Evolutionary conservation across 352 stramenopile genomes (phyloP).

Genomic region (Phytophthora nicotianae): DNA sequence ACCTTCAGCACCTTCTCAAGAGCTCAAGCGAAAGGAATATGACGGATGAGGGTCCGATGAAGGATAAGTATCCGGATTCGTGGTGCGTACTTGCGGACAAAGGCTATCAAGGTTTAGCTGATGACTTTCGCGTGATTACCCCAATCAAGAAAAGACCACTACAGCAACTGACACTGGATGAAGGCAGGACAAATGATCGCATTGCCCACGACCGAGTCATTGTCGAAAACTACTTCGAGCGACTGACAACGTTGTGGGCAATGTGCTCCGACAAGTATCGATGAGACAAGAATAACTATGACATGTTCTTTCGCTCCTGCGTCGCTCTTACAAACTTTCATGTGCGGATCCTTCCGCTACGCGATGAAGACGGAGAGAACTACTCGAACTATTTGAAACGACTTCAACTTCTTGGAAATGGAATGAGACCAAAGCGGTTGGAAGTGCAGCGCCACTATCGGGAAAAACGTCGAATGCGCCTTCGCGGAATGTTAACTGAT

Average conservation of each 20-base stretch:
- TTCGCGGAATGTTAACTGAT: too few relatives aligned
- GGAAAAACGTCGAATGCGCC: too few relatives aligned
- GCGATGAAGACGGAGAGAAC: not conserved
- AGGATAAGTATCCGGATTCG: not conserved
- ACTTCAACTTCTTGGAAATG: too few relatives aligned
- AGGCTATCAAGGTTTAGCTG: not conserved
- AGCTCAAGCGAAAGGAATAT: not conserved
- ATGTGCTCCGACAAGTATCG: not conserved
- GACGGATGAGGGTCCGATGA: not conserved
- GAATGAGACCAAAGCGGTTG: too few relatives aligned
- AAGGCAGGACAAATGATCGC: not conserved
- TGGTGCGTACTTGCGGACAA: not conserved
- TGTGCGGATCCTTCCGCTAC: not conserved
- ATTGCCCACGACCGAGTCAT: not conserved
- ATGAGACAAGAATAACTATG: not conserved
- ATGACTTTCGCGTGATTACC: not conserved
- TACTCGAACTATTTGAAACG: not conserved
- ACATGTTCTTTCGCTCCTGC: not conserved
- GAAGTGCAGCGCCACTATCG: too few relatives aligned
- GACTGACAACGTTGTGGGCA: not conserved
- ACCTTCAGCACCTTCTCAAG: not conserved
- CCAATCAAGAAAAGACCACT: not conserved
- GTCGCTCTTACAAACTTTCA: not conserved
- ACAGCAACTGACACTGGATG: not conserved
- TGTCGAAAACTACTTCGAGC: not conserved